Percentiles rank a stretch among this genome's conserved stretches.
Conservation (phyloP, 352 stramenopile genomes). For the Phytopythium mirpurense region DNA sequence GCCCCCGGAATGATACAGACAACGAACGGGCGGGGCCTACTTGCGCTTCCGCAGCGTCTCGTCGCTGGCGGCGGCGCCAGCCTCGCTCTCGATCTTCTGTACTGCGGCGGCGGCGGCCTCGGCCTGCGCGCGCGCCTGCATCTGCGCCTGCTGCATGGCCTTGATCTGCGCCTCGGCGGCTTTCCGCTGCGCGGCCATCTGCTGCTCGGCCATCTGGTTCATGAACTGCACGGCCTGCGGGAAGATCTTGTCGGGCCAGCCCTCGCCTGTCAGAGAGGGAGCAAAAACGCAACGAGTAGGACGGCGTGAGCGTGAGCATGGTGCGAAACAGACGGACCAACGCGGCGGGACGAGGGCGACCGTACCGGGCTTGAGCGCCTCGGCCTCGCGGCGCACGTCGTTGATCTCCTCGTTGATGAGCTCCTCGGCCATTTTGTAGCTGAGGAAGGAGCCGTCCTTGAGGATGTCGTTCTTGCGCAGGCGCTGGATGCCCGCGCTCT, state of each 20-base stretch:
- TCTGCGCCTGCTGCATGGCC: slow-evolving; percentile 46
- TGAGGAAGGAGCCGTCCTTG: slow-evolving; percentile 84
- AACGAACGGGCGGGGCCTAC: slow-evolving; percentile 10
- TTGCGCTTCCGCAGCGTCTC: slow-evolving; percentile 63
- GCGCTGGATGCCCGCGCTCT: slow-evolving; percentile 78
- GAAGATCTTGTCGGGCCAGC: slow-evolving; percentile 86
- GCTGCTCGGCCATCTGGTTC: slow-evolving; percentile 84
- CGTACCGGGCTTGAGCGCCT: slow-evolving; percentile 78
- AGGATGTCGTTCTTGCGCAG: slow-evolving; percentile 87
- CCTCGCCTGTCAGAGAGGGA: slow-evolving; percentile 37
- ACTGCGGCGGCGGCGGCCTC: slow-evolving; percentile 25
- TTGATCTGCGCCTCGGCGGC: slow-evolving; percentile 65
- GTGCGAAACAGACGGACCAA: background rate
- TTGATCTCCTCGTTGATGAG: slow-evolving; percentile 88
- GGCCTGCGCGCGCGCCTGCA: slow-evolving; percentile 45
- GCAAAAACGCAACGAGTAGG: slow-evolving; percentile 2
- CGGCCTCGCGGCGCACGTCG: slow-evolving; percentile 70
- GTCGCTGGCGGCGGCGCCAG: slow-evolving; percentile 23
- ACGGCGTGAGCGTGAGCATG: background rate
- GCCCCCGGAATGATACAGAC: background rate
- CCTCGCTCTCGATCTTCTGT: slow-evolving; percentile 36
- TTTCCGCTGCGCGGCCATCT: slow-evolving; percentile 78
- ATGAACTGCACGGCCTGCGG: slow-evolving; percentile 86
- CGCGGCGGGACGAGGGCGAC: background rate
- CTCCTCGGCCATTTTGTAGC: slow-evolving; percentile 85